Evolutionary conservation across 345 rosid genomes (phyloP), one percentile per base, ranked within the genome.

Genomic region (Rhizophora apiculata): DNA sequence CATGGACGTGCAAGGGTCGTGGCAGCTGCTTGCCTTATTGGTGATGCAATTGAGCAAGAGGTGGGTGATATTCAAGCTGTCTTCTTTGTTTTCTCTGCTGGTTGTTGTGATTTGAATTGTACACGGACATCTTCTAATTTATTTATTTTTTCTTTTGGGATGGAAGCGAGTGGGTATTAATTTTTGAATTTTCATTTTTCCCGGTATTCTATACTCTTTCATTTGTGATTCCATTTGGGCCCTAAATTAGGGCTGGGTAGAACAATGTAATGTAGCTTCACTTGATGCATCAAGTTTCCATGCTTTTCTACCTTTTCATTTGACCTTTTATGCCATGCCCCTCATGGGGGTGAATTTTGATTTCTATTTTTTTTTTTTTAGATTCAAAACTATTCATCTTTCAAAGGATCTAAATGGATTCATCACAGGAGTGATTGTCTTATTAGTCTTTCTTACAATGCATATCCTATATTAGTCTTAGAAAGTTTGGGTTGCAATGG

Each of bases 21-120:
- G 64, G 82, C 79, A 64, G 98, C 98, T 66, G 93, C 96, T 48
- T 85, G 86, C 68, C 24, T 68, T 1, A 82, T 95, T 39, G 99
- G 98, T 11, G 97, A 90, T 67, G 96, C 96, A 54, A 81, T 95
- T 81, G 99, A 95, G 70, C 99, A 92, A 79, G 99, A 95, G 97
- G 99, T 92, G 71, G 19, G 79, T 66, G 58, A 67, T 24, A 63
- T 68, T 46, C 3, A 74, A 26, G 22, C 57, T 70, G 53, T 69
- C 54, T 31, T 31, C 62, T 71, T 48, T 51, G 39, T 64, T 77
- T 75, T n/a, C 43, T 37, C 24, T 76, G 27, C 31, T 63, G 26
- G 1, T 43, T 11, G 49, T 43, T 43, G 49, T 43, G 49, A 43
- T 43, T 3, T 13, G 49, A 43, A 43, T 43, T 43, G 18, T 13